Percentiles rank a stretch among this genome's conserved stretches.
These are phyloP conservation scores for Lachnellula hyalina DNA, from an alignment of 2,329 filamentous ascomycete genomes.

Conservation along the genomic window DNA sequence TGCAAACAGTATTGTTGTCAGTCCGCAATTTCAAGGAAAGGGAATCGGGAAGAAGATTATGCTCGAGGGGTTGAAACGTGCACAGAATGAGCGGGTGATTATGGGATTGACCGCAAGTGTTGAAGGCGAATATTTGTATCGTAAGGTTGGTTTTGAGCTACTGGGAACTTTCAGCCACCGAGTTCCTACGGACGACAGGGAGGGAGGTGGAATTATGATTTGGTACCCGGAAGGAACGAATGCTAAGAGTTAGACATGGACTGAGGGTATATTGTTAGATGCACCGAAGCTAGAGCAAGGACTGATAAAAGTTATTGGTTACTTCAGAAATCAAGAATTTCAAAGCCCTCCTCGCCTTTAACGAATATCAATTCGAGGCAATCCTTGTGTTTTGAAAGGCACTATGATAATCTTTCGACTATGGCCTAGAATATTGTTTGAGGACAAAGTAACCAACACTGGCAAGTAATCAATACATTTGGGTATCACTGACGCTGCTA, in stretches of 20 bases:
- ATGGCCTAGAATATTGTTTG: too few relatives aligned
- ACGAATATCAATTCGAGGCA: neutral
- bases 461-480: neutral
- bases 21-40: slow-evolving; percentile 19
- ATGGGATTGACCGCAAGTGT: slow-evolving; percentile 20
- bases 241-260: neutral
- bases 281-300: neutral
- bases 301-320: neutral
- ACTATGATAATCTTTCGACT: too few relatives aligned
- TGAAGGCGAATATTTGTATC: slow-evolving; percentile 21
- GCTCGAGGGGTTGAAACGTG: slow-evolving; percentile 14
- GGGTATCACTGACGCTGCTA: neutral
- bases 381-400: too few relatives aligned
- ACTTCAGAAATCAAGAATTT: too few relatives aligned
- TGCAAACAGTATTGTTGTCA: slow-evolving; percentile 18
- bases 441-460: too few relatives aligned
- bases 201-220: slow-evolving; percentile 23
- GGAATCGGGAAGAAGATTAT: slow-evolving; percentile 24
- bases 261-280: neutral
- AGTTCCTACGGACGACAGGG: neutral
- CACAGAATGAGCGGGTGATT: slow-evolving; percentile 19
- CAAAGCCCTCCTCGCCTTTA: neutral
- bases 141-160: slow-evolving; percentile 23
- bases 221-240: slow-evolving; percentile 16
- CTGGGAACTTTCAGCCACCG: slow-evolving; percentile 15